Evolutionary conservation across 306 rosid genomes (phyloP).

Genomic region (Betula pendula): DNA sequence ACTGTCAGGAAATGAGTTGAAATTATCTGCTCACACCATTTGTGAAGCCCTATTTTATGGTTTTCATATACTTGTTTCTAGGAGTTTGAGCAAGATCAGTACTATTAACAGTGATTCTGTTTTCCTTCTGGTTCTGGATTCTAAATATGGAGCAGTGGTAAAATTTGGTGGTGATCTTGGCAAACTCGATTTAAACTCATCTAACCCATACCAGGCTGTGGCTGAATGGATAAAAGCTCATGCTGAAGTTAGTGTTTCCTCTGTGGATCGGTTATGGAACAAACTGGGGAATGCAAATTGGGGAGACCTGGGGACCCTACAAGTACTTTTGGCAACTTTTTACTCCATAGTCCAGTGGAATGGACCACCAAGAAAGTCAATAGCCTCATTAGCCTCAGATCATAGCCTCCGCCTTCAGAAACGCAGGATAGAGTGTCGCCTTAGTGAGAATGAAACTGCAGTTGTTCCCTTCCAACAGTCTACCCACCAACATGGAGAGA

Average conservation of each 20-base stretch:
- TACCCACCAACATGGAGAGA: constrained; percentile 60
- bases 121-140: constrained; percentile 71
- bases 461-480: constrained; percentile 58
- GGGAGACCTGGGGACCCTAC: constrained; percentile 89
- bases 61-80: constrained; percentile 76
- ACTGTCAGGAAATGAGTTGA: constrained; percentile 50
- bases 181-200: constrained; percentile 68
- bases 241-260: constrained; percentile 69
- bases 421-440: constrained; percentile 73
- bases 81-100: constrained; percentile 69
- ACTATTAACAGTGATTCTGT: constrained; percentile 59
- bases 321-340: constrained; percentile 78
- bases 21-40: constrained; percentile 49
- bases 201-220: constrained; percentile 62
- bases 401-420: constrained; percentile 88
- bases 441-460: constrained; percentile 54
- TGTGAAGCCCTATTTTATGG: constrained; percentile 94
- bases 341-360: constrained; percentile 79
- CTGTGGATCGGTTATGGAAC: constrained; percentile 81
- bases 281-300: constrained; percentile 81
- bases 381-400: constrained; percentile 74
- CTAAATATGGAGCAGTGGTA: constrained; percentile 69
- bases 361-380: constrained; percentile 84
- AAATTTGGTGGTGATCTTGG: constrained; percentile 82
- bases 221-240: constrained; percentile 74